Percentiles rank a stretch among this genome's conserved stretches.
These are phyloP conservation scores for Fraxinus greggii DNA, from an alignment of 305 asterid genomes.

Conservation along the genomic window DNA sequence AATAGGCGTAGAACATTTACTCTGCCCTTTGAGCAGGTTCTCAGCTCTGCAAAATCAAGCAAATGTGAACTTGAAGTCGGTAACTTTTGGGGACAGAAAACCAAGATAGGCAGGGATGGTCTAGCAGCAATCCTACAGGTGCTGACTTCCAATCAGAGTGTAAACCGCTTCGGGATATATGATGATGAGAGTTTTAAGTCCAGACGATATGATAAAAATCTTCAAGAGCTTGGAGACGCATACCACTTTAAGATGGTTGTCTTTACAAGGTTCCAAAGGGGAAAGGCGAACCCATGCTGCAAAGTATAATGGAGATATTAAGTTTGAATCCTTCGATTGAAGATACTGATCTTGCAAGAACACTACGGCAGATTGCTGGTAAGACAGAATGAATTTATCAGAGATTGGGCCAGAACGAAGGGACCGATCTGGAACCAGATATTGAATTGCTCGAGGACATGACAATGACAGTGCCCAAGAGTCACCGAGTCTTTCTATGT, in stretches of 20 bases:
- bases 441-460: slow-evolving; percentile 60
- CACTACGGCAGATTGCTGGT: slow-evolving; percentile 67
- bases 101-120: slow-evolving; percentile 70
- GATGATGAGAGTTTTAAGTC: slow-evolving; percentile 59
- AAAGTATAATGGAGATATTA: slow-evolving; percentile 54
- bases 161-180: slow-evolving; percentile 51
- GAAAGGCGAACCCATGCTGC: slow-evolving; percentile 58
- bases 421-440: slow-evolving; percentile 51
- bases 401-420: slow-evolving; percentile 55
- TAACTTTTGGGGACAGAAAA: slow-evolving; percentile 60
- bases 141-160: slow-evolving; percentile 60
- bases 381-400: slow-evolving; percentile 54
- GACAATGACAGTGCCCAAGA: slow-evolving; percentile 60
- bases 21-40: slow-evolving; percentile 75
- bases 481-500: slow-evolving; percentile 66
- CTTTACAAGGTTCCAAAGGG: slow-evolving; percentile 76
- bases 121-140: slow-evolving; percentile 56
- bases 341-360: slow-evolving; percentile 59
- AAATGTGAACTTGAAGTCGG: slow-evolving; percentile 49
- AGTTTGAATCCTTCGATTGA: slow-evolving; percentile 88
- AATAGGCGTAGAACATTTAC: slow-evolving; percentile 69
- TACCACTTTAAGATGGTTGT: slow-evolving; percentile 48
- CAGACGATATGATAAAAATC: slow-evolving; percentile 50
- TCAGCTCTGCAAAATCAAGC: slow-evolving; percentile 74
- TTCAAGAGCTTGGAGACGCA: slow-evolving; percentile 73